phyloP scores from a whole-genome alignment of 2,329 filamentous ascomycete species.

The Exophiala aquamarina region DNA sequence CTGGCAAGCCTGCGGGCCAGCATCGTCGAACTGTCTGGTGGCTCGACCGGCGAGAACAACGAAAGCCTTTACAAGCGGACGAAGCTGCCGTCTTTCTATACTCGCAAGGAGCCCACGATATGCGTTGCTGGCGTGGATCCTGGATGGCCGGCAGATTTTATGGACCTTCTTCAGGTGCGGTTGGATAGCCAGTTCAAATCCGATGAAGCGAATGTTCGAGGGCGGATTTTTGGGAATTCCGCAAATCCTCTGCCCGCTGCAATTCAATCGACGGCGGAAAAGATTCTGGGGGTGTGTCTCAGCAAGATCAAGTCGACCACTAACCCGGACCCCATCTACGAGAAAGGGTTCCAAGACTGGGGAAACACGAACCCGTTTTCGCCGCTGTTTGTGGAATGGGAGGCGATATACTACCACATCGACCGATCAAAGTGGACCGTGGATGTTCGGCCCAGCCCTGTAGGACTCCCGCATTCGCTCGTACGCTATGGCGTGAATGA shows the following conservation, averaged over 20 bases:
- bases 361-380: constrained; percentile 37
- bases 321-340: neutral
- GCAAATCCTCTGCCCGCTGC: no score
- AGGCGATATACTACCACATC: constrained; percentile 44
- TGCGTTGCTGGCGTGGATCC: constrained; percentile 28
- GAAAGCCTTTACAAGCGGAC: neutral
- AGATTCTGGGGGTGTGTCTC: neutral
- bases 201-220: no score
- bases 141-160: constrained; percentile 44
- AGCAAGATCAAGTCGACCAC: neutral
- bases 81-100: neutral
- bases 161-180: no score
- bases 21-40: neutral
- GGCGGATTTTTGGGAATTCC: no score
- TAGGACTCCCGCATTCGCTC: no score
- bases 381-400: constrained; percentile 48
- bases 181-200: no score
- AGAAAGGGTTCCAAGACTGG: neutral
- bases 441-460: neutral
- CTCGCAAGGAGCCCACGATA: neutral
- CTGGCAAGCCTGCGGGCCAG: neutral
- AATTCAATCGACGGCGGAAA: neutral
- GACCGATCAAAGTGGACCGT: constrained; percentile 36
- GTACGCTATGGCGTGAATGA: constrained; percentile 15
- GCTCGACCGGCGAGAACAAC: neutral